A percentile compares a stretch with the other conserved stretches of the same genome.
Evolutionary conservation across 495 filamentous ascomycete species (phyloP).

Genomic region (Filosporella fistucella): DNA sequence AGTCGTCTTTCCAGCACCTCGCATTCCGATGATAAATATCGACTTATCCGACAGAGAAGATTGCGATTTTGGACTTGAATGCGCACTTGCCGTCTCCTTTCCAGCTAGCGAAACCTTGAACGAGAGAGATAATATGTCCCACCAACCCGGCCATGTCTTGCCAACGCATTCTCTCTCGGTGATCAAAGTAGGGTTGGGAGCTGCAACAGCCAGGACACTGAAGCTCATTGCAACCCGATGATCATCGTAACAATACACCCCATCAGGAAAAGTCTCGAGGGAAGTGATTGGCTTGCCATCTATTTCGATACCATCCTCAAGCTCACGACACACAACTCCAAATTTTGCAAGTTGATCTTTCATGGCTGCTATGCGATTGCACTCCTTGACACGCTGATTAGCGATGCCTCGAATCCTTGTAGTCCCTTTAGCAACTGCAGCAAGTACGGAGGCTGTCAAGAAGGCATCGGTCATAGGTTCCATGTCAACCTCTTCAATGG

Average conservation of each 20-base stretch:
- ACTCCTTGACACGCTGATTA: constrained; percentile 99
- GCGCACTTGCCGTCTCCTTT: constrained; percentile 50
- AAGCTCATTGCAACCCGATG: constrained; percentile 99
- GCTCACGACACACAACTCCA: constrained; percentile 79
- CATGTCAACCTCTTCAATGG: constrained; percentile 79
- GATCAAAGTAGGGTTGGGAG: constrained; percentile 73
- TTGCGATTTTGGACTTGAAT: constrained; percentile 13
- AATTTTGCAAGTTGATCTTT: constrained; percentile 95
- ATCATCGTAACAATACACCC: constrained; percentile 94
- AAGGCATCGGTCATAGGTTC: constrained; percentile 99
- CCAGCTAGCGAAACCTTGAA: constrained; percentile 75
- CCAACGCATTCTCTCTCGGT: constrained; percentile 87
- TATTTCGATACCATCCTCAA: constrained; percentile 89
- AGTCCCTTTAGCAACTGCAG: constrained; percentile 80
- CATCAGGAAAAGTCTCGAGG: constrained; percentile 57
- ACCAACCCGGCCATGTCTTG: constrained; percentile 99
- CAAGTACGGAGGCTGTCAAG: constrained; percentile 88
- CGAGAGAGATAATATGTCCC: constrained; percentile 75
- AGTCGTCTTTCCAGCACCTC: constrained; percentile 95
- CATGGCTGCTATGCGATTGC: constrained; percentile 96
- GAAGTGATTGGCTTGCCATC: constrained; percentile 59
- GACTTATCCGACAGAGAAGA: constrained; percentile 43
- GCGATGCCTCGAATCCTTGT: constrained; percentile 91
- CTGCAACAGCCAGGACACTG: constrained; percentile 75
- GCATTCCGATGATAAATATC: constrained; percentile 95